Evolutionary conservation across 2,329 filamentous ascomycete genomes (phyloP).

Genomic region (Penicillium paneum): DNA sequence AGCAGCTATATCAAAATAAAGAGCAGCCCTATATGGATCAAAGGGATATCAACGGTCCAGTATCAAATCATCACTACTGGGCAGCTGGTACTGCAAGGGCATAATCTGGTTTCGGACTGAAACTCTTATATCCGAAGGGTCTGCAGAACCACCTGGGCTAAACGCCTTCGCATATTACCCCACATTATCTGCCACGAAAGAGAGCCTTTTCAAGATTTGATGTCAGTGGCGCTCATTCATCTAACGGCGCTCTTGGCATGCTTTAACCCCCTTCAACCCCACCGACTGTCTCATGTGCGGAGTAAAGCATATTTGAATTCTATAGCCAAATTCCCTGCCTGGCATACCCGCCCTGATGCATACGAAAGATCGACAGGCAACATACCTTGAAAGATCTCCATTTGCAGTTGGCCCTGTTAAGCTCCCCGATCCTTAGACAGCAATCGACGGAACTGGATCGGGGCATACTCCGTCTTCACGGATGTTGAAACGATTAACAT

Average conservation of each 20-base stretch:
- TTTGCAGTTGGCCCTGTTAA: background rate
- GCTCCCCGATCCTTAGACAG: background rate
- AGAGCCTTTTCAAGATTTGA: background rate
- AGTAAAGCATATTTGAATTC: background rate
- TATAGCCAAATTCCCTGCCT: background rate
- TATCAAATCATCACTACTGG: background rate
- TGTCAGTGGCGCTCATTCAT: conserved; percentile 5
- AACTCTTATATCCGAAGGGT: conserved; percentile 14
- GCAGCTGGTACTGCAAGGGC: conserved; percentile 11
- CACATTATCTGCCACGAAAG: background rate
- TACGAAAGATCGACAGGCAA: background rate
- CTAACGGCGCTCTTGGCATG: conserved; percentile 7
- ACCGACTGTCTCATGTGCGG: conserved; percentile 9
- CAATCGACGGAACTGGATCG: conserved; percentile 6
- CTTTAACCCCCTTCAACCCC: conserved; percentile 6
- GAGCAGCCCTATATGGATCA: background rate
- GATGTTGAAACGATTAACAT: conserved; percentile 11
- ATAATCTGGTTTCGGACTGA: conserved; percentile 15
- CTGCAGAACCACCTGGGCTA: conserved; percentile 4
- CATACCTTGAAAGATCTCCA: background rate
- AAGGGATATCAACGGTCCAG: background rate
- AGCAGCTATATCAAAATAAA: background rate
- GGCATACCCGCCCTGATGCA: background rate
- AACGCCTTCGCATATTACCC: conserved; percentile 1
- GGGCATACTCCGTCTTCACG: conserved; percentile 9